Base-by-base conservation (phyloP, 257 asterid genomes). In the Scutellaria minor region DNA sequence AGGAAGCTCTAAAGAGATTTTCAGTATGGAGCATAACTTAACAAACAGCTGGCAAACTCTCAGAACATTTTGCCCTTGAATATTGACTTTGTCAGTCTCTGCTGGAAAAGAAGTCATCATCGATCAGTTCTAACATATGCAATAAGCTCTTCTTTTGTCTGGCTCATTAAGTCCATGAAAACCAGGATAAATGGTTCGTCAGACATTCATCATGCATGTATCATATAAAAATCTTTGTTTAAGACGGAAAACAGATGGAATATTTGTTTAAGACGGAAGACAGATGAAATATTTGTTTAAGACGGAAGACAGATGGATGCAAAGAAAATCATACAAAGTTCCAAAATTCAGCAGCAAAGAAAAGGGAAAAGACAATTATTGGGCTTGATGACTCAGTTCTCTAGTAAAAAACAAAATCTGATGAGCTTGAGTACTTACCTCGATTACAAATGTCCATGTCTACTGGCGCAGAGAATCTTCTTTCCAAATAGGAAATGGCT, bases 21-120 rank as follows among this genome's bases (percentile, higher is more conserved):
- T 88, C 79, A 87, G 76, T 56, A 82, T 63, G 46, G 83, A 82
- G 80, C 91, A 79, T 67, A 91, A 70, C 77, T 82, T 91, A 41
- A 86, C 86, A 73, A 89, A 94, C 66, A 89, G 48, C 74, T 85
- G 85, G 71, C 96, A 82, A 70, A 91, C 82, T 79, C 84, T 85
- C 68, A 91, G 77, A 83, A 88, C 97, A 84, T 79, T 80, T 50
- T 74, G 93, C 67, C 96, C 95, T 52, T 86, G 94, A 78, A 75
- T 79, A 77, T 79, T 77, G 66, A 77, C 70, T 53, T 75, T 66
- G 68, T 77, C 81, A 9, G 80, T 71, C 65, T 84, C 89, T 6
- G 79, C 89, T 81, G 89, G 75, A 73, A 75, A 78, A 6, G 68
- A 70, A 80, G 73, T 55, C 9, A 54, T 41, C 22, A 72, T 58